Base-by-base conservation (phyloP, 1,284 basidiomycete species). In the Tilletia setariae region DNA sequence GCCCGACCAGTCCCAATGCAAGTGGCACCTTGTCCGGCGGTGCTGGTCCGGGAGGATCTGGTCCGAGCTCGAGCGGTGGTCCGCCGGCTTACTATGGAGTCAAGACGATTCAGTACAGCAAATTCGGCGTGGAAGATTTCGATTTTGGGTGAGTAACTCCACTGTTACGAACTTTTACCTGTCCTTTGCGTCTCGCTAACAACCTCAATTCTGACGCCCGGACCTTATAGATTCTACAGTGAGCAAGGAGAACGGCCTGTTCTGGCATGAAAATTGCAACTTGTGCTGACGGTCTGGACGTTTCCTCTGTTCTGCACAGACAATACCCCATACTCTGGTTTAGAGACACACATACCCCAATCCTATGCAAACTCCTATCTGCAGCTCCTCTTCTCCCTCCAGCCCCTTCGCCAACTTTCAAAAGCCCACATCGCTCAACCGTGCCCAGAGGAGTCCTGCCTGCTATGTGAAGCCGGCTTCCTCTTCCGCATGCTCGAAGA, bases 91-190 rank as follows among this genome's bases (percentile, higher is more conserved):
- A 90, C 73, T 99, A 96, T 82, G 88, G 91, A 56, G 90, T 90
- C 78, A 93, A 97, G 49, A 93, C 96, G 83, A 98, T 99, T 79
- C 93, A 96, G 83, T 98, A 98, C 83, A 95, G 93, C 62, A 93
- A 93, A 77, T 99, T 98, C 76, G 95, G 95, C n/a, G 92, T 98
- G 30, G 95, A 95, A 82, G 95, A 99, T 83, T 99, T 99, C 79
- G 96, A 99, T 83, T 99, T 98, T 80, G 94, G 87, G 51, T 53
- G 23, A 53, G 51, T 2, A 3, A 15, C 1, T 53, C 35, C 11
- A 40, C 91, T 92, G 78, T 15, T 42, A 47, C 23, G 28, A 65
- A n/a, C n/a, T n/a, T n/a, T n/a, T n/a, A n/a, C n/a, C n/a, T n/a
- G n/a, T n/a, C n/a, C n/a, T n/a, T n/a, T n/a, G n/a, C n/a, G n/a